phyloP scores from a whole-genome alignment of 495 filamentous ascomycete genomes.

The Xylaria venustula region DNA sequence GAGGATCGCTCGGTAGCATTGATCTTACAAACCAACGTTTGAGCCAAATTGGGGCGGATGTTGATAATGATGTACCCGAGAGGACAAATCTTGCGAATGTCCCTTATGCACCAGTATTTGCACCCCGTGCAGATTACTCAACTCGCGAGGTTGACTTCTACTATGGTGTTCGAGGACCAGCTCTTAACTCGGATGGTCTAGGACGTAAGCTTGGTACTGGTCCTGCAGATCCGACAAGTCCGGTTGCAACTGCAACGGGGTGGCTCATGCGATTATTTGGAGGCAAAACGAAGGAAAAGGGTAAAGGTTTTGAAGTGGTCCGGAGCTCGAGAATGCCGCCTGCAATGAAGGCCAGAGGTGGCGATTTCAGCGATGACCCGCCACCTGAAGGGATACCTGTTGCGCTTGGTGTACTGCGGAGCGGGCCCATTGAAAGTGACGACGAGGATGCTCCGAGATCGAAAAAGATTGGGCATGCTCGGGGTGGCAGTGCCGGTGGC shows the following conservation, averaged over 20 bases:
- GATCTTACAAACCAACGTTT: slow-evolving; percentile 50
- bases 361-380: slow-evolving; percentile 52
- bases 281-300: slow-evolving; percentile 82
- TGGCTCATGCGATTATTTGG: slow-evolving; percentile 81
- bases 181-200: slow-evolving; percentile 73
- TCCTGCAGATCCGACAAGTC: slow-evolving; percentile 89
- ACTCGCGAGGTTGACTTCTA: slow-evolving; percentile 94
- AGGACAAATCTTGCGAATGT: slow-evolving; percentile 33
- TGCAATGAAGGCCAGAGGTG: slow-evolving; percentile 51
- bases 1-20: slow-evolving; percentile 49
- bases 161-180: slow-evolving; percentile 87
- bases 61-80: slow-evolving; percentile 40
- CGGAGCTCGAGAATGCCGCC: slow-evolving; percentile 72
- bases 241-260: slow-evolving; percentile 80
- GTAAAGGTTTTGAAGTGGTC: slow-evolving; percentile 95
- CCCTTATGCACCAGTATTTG: slow-evolving; percentile 33
- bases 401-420: slow-evolving; percentile 54
- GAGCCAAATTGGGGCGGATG: slow-evolving; percentile 35
- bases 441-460: slow-evolving; percentile 45
- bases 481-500: slow-evolving; percentile 34
- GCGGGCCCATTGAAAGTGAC: slow-evolving; percentile 59
- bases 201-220: slow-evolving; percentile 87
- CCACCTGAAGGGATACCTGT: slow-evolving; percentile 58
- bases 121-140: slow-evolving; percentile 74
- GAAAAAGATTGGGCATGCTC: slow-evolving; percentile 20